Base-by-base conservation (phyloP, 306 rosid species). In the Malus sieversii region DNA sequence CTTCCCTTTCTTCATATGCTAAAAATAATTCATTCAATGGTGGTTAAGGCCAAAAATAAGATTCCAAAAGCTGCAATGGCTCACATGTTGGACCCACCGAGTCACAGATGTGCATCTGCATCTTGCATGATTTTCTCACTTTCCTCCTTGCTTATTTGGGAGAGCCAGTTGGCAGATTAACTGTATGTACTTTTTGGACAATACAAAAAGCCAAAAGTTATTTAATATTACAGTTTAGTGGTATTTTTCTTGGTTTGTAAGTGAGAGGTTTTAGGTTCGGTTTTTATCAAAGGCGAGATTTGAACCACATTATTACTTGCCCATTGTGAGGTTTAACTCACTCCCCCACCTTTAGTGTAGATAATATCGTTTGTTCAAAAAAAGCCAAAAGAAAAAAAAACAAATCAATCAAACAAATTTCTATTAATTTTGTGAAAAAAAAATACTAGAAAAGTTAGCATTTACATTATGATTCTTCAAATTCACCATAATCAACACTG, bases 401-500 rank as follows among this genome's bases (percentile, higher is more conserved):
- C 3, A 10, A 11, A 72, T 51, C 60, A 70, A 74, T 38, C 20
- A 65, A 46, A 27, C 76, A 59, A 71, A 74, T 13, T 48, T 70
- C 8, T 60, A 68, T 79, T 66, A 80, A 76, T 75, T 61, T 23
- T 75, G 78, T 52, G 78, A 82, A 81, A 84, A 79, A 83, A 83
- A 85, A 20, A 8, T 57, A 84, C 84, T 84, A 84, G 62, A 73
- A 84, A 66, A 80, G 92, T 90, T 86, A 87, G 90, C 87, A 90
- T 92, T 86, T 92, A 90, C 99, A 92, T 46, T 82, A 84, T 86
- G 73, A 88, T 79, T 71, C 81, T 84, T 81, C 84, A 82, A 85
- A 86, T 85, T 85, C 96, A 85, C 80, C 82, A 79, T 81, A 84
- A 86, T 38, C 80, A 75, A 79, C 89, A 84, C 33, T 74, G 2